A percentile compares a stretch with the other conserved stretches of the same genome.
Conservation (phyloP, 768 basidiomycete species). For the Austroboletus eburneus region DNA sequence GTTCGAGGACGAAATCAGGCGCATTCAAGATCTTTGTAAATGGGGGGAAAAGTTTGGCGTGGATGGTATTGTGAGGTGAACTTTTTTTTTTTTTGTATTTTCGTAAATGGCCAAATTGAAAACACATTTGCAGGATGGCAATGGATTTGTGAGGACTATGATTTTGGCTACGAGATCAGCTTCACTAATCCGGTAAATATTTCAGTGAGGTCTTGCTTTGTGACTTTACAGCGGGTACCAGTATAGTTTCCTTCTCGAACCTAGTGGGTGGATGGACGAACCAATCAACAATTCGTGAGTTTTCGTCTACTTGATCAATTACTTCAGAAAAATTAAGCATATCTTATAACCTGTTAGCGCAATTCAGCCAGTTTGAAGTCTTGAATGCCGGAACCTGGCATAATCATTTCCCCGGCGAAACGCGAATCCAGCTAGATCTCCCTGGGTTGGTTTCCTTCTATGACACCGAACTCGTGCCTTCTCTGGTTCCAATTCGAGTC, state of each 20-base stretch:
- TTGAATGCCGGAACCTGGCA: conserved; percentile 28
- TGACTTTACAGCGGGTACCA: conserved; percentile 28
- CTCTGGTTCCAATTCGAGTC: conserved; percentile 24
- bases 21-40: conserved; percentile 39
- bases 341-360: neutral
- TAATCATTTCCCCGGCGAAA: conserved; percentile 34
- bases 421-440: conserved; percentile 32
- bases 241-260: conserved; percentile 18
- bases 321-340: neutral
- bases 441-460: conserved; percentile 36
- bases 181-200: neutral
- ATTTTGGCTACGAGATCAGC: neutral
- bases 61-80: conserved; percentile 46
- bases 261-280: neutral
- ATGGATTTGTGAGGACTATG: conserved; percentile 28
- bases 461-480: conserved; percentile 29
- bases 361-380: conserved; percentile 1
- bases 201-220: conserved; percentile 37
- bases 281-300: neutral
- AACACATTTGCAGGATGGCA: conserved; percentile 19
- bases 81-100: neutral
- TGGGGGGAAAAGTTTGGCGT: conserved; percentile 40
- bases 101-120: neutral
- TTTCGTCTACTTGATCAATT: neutral
- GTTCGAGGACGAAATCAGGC: conserved; percentile 28